A percentile compares a stretch with the other conserved stretches of the same genome.
Conservation (phyloP, 106 monocot species). For the Phalaenopsis aphrodite region DNA sequence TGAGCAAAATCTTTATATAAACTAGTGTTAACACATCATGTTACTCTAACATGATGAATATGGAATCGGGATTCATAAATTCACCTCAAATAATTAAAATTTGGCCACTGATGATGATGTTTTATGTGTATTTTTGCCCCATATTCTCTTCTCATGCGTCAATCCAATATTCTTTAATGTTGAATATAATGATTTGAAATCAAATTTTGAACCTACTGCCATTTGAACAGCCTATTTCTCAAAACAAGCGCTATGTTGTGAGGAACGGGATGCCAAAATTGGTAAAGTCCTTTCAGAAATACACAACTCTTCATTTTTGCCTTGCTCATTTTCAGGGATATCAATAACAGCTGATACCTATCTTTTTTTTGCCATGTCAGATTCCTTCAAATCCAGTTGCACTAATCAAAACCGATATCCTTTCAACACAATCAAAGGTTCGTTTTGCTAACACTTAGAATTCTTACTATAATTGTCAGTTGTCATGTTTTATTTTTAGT, state of each 20-base stretch:
- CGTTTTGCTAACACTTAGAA: background rate
- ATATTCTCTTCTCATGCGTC: background rate
- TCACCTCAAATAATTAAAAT: background rate
- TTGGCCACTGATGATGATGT: background rate
- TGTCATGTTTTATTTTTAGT: no score
- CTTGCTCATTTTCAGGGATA: background rate
- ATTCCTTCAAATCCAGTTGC: conserved; percentile 73
- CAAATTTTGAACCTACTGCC: background rate
- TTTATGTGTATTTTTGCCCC: background rate
- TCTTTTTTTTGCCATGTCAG: conserved; percentile 30
- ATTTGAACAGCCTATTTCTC: conserved; percentile 78
- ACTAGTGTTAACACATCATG: background rate
- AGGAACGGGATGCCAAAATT: conserved; percentile 70
- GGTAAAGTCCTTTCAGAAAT: conserved; percentile 34
- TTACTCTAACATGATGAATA: background rate
- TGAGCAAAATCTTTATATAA: background rate
- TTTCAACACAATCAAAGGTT: conserved; percentile 89
- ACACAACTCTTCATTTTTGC: background rate
- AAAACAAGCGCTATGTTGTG: conserved; percentile 78
- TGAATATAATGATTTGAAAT: conserved; percentile 4
- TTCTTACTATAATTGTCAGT: no score
- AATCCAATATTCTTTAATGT: background rate
- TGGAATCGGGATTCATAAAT: background rate
- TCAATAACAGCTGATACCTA: background rate
- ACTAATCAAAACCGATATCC: conserved; percentile 65